Evolutionary conservation across 2,329 filamentous ascomycete genomes (phyloP).

Genomic region (Aspergillus chevalieri): DNA sequence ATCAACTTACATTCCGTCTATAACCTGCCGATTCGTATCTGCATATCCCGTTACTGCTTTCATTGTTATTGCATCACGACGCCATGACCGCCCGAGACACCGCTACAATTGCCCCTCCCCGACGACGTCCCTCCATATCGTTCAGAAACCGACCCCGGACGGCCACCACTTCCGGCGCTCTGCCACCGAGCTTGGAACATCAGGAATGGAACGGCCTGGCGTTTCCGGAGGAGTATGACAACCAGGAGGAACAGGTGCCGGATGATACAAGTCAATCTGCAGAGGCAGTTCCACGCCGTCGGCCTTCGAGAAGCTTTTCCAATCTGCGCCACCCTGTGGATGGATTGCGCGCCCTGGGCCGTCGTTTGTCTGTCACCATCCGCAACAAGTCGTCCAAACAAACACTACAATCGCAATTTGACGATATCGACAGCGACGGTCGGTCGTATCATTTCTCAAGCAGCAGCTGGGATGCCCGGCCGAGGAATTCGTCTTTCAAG

Average conservation of each 20-base stretch:
- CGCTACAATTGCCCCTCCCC: constrained; percentile 18
- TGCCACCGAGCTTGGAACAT: constrained; percentile 15
- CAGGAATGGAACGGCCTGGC: constrained; percentile 20
- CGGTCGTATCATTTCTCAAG: constrained; percentile 17
- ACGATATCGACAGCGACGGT: constrained; percentile 6
- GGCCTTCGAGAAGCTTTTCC: constrained; percentile 37
- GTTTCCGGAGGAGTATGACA: constrained; percentile 15
- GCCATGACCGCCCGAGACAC: constrained; percentile 29
- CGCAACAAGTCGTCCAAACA: constrained; percentile 33
- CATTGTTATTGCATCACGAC: constrained; percentile 5
- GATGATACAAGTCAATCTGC: constrained; percentile 30
- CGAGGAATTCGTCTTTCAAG: constrained; percentile 22
- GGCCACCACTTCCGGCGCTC: constrained; percentile 20
- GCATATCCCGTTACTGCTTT: background rate
- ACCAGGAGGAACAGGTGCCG: constrained; percentile 17
- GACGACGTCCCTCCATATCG: constrained; percentile 35
- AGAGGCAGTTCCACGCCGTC: constrained; percentile 26
- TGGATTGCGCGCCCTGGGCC: constrained; percentile 36
- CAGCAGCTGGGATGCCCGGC: constrained; percentile 19
- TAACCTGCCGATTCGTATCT: background rate
- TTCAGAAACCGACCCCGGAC: constrained; percentile 33
- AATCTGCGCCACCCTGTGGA: constrained; percentile 37
- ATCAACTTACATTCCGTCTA: background rate
- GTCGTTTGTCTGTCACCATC: constrained; percentile 36
- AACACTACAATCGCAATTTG: constrained; percentile 13